Conservation (phyloP, 805 yeast genomes). For the Candida bentonensis region DNA sequence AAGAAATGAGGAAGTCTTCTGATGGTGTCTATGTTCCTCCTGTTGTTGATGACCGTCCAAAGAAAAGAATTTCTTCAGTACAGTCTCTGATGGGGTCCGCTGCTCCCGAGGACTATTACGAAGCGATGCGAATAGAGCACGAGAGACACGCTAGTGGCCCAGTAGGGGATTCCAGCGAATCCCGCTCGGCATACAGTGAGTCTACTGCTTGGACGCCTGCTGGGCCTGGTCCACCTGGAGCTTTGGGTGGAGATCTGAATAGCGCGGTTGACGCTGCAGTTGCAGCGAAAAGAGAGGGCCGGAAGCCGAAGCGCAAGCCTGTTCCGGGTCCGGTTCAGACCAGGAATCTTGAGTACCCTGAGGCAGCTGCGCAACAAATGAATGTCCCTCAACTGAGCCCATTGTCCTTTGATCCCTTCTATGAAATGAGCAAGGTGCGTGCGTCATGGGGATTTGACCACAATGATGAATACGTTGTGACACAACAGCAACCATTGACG, state of each 20-base stretch:
- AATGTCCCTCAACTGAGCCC: neutral
- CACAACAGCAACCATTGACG: neutral
- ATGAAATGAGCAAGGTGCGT: constrained; percentile 1
- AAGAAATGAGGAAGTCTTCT: constrained; percentile 7
- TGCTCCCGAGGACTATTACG: constrained; percentile 10
- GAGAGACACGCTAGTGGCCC: constrained; percentile 5
- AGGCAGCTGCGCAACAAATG: neutral
- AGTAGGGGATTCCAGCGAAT: constrained; percentile 10
- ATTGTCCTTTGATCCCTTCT: neutral
- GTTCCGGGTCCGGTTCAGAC: neutral
- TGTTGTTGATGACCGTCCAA: neutral
- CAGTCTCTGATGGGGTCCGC: constrained; percentile 8
- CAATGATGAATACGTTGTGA: neutral
- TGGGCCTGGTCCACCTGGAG: neutral
- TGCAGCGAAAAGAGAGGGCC: neutral
- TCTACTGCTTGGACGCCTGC: neutral
- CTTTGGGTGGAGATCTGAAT: constrained; percentile 1
- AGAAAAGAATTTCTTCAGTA: neutral
- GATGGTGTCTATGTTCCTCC: neutral
- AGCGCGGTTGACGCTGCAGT: neutral
- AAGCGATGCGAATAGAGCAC: constrained; percentile 2
- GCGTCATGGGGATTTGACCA: neutral
- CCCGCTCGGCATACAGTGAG: neutral
- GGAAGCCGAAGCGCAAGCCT: neutral
- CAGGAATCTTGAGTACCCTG: neutral